Conservation (phyloP, 345 rosid species). For the Heritiera littoralis region DNA sequence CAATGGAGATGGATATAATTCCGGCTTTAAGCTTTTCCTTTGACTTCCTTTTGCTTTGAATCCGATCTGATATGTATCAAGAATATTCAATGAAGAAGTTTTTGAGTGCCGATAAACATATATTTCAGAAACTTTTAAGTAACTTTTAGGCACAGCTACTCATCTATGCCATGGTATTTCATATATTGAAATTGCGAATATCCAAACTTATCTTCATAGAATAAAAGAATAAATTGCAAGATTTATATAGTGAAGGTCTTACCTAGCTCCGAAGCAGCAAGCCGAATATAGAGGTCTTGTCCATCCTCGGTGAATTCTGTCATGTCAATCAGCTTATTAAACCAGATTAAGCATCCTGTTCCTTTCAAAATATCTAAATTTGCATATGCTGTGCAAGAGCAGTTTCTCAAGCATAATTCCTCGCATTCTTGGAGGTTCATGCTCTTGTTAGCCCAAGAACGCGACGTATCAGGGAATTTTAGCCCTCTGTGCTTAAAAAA, state of each 20-base stretch:
- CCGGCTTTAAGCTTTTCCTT: neutral
- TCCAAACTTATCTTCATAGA: neutral
- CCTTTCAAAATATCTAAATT: constrained; percentile 19
- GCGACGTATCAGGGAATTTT: constrained; percentile 43
- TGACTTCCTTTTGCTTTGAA: neutral
- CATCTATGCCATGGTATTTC: too few species aligned
- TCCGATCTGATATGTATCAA: neutral
- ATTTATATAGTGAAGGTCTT: neutral
- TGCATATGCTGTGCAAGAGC: constrained; percentile 30
- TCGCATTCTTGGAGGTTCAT: constrained; percentile 29
- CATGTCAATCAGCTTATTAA: constrained; percentile 38
- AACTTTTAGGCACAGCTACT: too few species aligned
- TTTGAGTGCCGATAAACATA: neutral
- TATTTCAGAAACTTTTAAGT: too few species aligned
- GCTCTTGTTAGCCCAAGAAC: constrained; percentile 26
- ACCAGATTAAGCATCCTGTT: constrained; percentile 51
- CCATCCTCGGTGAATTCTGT: constrained; percentile 35
- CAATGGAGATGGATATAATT: neutral
- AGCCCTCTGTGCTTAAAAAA: constrained; percentile 31
- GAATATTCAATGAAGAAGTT: neutral
- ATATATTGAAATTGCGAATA: too few species aligned
- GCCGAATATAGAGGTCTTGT: constrained; percentile 41
- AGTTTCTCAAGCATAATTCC: constrained; percentile 19
- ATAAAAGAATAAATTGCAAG: neutral
- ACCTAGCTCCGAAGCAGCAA: constrained; percentile 36